Evolutionary conservation across 2,329 filamentous ascomycete genomes (phyloP), one percentile per base, ranked within the genome.

Genomic region (Aureobasidium melanogenum): DNA sequence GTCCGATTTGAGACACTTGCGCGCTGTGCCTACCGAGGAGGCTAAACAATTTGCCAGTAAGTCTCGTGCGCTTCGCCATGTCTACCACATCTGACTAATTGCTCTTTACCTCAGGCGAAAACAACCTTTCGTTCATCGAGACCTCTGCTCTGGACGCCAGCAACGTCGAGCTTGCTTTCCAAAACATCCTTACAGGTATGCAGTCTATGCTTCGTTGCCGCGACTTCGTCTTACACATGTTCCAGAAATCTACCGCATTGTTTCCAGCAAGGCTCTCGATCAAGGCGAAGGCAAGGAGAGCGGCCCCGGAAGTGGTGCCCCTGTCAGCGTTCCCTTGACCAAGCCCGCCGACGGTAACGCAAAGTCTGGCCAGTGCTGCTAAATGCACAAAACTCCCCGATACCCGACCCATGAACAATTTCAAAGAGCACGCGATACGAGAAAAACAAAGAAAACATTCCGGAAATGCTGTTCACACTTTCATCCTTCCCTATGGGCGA

Each of bases 151-250:
- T 99, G 71, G 94, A 99, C 74, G 94, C 94, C 70, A 97, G 91
- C 84, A 99, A 99, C 74, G 94, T 99, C 67, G 94, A 99, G 80
- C 86, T 97, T 72, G 94, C 94, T 64, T 97, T 99, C 85, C 93
- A 99, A 80, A 97, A 97, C 79, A 99, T 99, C 74, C 82, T 99
- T 74, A 99, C 94, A 73, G 93, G 93, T 97, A 83, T 65, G 5
- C 9, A 38, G 43, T 46, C 34, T 32, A 59, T 41, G 43, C 55
- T 26, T 32, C 51, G 4, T 8, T 30, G 19, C 28, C 10, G 15
- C 14, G 15, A 46, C 24, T 15, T 32, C 34, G 24, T 28, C 47
- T 54, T 39, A 54, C 48, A 41, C 17, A 28, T 44, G 3, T 62
- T 32, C 52, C 74, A 96, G 94, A 99, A 83, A 99, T 99, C 80